Evolutionary conservation across 169 alveolate species (phyloP).

Genomic region (Babesia bovis): DNA sequence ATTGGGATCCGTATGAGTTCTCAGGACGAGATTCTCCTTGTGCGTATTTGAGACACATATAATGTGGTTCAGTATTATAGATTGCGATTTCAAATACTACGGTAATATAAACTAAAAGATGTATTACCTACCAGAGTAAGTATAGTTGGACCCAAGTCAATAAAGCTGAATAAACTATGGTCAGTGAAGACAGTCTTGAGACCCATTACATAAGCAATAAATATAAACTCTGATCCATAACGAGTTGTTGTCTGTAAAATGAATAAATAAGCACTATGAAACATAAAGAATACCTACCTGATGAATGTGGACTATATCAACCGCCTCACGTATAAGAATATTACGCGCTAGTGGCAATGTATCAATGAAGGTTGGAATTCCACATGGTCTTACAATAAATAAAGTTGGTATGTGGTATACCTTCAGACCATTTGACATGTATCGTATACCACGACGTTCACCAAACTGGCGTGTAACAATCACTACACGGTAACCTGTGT

Average conservation of each 20-base stretch:
- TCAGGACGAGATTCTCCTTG: slow-evolving; percentile 93
- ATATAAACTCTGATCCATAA: slow-evolving; percentile 47
- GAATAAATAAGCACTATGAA: not conserved
- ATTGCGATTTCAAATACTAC: slow-evolving; percentile 1
- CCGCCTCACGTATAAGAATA: slow-evolving; percentile 92
- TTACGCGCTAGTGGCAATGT: slow-evolving; percentile 81
- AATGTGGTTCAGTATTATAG: slow-evolving; percentile 86
- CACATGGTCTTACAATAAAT: slow-evolving; percentile 75
- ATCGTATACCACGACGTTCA: slow-evolving; percentile 92
- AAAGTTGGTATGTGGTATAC: slow-evolving; percentile 94
- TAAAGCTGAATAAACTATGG: slow-evolving; percentile 97
- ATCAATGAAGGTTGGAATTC: slow-evolving; percentile 62
- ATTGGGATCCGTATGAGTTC: slow-evolving; percentile 92
- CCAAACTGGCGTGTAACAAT: slow-evolving; percentile 92
- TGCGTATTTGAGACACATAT: slow-evolving; percentile 93
- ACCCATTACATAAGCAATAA: slow-evolving; percentile 63
- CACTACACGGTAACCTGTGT: slow-evolving; percentile 93
- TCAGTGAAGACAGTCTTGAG: slow-evolving; percentile 95
- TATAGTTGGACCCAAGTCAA: slow-evolving; percentile 93
- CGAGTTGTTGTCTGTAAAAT: slow-evolving; percentile 35
- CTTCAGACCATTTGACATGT: slow-evolving; percentile 96
- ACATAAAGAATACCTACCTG: slow-evolving; percentile 47
- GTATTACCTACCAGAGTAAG: slow-evolving; percentile 85
- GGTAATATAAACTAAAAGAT: slow-evolving; percentile 9
- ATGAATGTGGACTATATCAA: slow-evolving; percentile 90